Percentiles rank a stretch among this genome's conserved stretches.
Evolutionary conservation across 2,329 filamentous ascomycete species (phyloP).

Genomic region (Coniosporium tulheliwenetii): DNA sequence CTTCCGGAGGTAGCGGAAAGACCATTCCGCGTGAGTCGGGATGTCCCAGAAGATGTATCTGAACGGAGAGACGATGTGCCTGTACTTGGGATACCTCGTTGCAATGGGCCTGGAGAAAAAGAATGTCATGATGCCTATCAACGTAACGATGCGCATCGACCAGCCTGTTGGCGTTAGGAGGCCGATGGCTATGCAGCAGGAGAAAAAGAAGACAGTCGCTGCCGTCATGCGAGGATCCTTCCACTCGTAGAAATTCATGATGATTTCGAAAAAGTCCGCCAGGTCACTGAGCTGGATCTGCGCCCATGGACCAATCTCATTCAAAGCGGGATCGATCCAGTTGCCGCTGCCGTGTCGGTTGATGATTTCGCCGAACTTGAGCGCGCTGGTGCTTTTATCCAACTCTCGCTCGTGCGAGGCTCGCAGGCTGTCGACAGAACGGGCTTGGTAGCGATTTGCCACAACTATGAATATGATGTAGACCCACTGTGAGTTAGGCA

Average conservation of each 20-base stretch:
- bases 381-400: constrained; percentile 14
- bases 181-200: constrained; percentile 14
- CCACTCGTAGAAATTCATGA: constrained; percentile 20
- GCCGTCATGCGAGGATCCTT: constrained; percentile 17
- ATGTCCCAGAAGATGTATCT: constrained; percentile 23
- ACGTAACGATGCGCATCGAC: constrained; percentile 19
- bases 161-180: constrained; percentile 16
- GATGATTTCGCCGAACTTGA: constrained; percentile 20
- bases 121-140: constrained; percentile 17
- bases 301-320: constrained; percentile 19
- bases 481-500: constrained; percentile 9
- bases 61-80: constrained; percentile 17
- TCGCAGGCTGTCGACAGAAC: constrained; percentile 15
- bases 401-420: constrained; percentile 15
- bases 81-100: constrained; percentile 18
- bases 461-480: constrained; percentile 19
- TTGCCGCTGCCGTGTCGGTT: constrained; percentile 18
- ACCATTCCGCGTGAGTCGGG: constrained; percentile 19
- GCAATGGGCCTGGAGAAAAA: constrained; percentile 20
- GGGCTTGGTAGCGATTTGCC: constrained; percentile 13
- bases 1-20: constrained; percentile 13
- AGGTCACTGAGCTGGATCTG: constrained; percentile 22
- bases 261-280: constrained; percentile 20
- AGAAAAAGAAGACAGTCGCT: constrained; percentile 18
- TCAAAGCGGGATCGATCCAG: constrained; percentile 21